These are phyloP conservation scores for Colletotrichum salicis DNA, from an alignment of 2,329 filamentous ascomycete species.

Conservation along the genomic window DNA sequence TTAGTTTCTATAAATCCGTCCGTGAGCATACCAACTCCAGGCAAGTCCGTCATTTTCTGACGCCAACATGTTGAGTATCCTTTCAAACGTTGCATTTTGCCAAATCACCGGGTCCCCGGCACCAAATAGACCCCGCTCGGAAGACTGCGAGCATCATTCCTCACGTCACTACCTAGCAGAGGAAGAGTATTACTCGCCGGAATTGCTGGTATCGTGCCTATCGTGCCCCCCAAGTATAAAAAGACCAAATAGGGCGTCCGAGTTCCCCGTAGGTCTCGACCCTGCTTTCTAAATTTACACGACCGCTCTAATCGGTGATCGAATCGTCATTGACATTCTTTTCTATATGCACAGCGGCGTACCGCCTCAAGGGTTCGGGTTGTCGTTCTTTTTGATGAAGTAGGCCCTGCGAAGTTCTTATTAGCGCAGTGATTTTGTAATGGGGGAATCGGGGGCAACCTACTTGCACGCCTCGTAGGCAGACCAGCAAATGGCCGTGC, in stretches of 20 bases:
- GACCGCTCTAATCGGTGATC: slow-evolving; percentile 30
- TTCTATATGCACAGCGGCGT: slow-evolving; percentile 25
- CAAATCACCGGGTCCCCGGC: slow-evolving; percentile 19
- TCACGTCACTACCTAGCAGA: slow-evolving; percentile 9
- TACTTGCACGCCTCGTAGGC: slow-evolving; percentile 77
- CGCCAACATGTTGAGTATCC: slow-evolving; percentile 28
- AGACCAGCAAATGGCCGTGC: slow-evolving; percentile 99
- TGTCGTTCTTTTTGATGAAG: slow-evolving; percentile 67
- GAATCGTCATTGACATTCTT: slow-evolving; percentile 10
- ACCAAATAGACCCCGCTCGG: slow-evolving; percentile 21
- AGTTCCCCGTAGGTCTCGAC: not conserved
- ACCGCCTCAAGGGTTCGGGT: slow-evolving; percentile 38
- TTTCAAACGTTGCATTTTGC: slow-evolving; percentile 29
- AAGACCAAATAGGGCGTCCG: not conserved
- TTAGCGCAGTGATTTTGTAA: slow-evolving; percentile 23
- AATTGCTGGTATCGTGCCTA: slow-evolving; percentile 2
- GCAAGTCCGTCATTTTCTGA: slow-evolving; percentile 27
- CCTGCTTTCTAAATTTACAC: slow-evolving; percentile 27
- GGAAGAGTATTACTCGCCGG: not conserved
- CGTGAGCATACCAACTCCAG: slow-evolving; percentile 13
- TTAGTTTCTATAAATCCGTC: slow-evolving; percentile 22
- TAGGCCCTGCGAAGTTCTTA: slow-evolving; percentile 59
- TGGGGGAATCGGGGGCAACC: slow-evolving; percentile 42
- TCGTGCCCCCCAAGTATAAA: not conserved
- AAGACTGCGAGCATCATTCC: not conserved